Evolutionary conservation across 2,329 filamentous ascomycete species (phyloP).

Genomic region (Xylaria arbuscula): DNA sequence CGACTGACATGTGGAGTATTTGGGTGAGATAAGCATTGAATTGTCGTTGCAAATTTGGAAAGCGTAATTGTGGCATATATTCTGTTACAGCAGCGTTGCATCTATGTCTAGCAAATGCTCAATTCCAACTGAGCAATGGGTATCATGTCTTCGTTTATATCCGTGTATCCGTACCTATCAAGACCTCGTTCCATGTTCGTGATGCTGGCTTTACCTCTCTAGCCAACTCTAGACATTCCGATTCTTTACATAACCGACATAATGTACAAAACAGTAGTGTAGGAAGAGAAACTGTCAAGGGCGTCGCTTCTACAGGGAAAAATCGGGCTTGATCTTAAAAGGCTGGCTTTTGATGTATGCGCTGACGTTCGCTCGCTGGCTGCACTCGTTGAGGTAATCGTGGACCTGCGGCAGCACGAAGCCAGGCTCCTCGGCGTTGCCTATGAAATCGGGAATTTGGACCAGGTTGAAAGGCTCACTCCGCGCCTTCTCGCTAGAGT

Average conservation of each 20-base stretch:
- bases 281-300: not conserved
- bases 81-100: not conserved
- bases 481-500: slow-evolving; percentile 81
- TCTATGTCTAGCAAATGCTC: slow-evolving; percentile 21
- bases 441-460: slow-evolving; percentile 80
- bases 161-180: slow-evolving; percentile 9
- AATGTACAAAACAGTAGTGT: not conserved
- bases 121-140: slow-evolving; percentile 21
- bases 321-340: slow-evolving; percentile 56
- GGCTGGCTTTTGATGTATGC: slow-evolving; percentile 65
- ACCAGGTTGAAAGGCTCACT: slow-evolving; percentile 87
- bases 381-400: slow-evolving; percentile 68
- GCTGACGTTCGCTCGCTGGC: slow-evolving; percentile 69
- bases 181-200: not conserved
- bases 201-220: not conserved
- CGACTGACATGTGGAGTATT: not conserved
- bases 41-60: not conserved
- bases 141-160: slow-evolving; percentile 28
- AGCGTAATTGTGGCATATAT: not conserved
- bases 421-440: slow-evolving; percentile 54
- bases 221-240: not conserved
- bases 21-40: not conserved
- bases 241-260: not conserved
- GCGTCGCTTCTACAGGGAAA: slow-evolving; percentile 22
- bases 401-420: slow-evolving; percentile 68